Evolutionary conservation across 2,329 filamentous ascomycete genomes (phyloP), one percentile per base, ranked within the genome.

Genomic region (Periconia macrospinosa): DNA sequence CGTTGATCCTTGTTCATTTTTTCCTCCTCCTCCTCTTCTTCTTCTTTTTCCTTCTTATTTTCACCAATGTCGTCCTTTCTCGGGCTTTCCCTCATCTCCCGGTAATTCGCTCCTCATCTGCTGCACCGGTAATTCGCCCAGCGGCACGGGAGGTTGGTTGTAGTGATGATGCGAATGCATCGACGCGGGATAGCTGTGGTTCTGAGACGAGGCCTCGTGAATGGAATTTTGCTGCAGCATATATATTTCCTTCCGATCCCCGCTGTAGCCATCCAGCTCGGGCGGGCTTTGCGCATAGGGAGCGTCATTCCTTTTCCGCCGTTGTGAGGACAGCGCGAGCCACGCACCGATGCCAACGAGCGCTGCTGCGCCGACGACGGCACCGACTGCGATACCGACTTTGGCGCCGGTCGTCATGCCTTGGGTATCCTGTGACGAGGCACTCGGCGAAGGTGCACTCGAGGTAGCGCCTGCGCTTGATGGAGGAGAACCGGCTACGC

Each of bases 331-430:
- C 5, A 45, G 19, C 23, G 43, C 23, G 11, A 40, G 17, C 30
- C 30, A 40, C 1, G 30, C 45, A 2, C 45, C 45, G 15, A 47
- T 40, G n/a, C 45, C 45, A 13, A 47, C 13, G 10, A 47, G 45
- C 20, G 30, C 45, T 15, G 33, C 30, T 15, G 27, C 23, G 13
- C 45, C 45, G 30, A 47, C 30, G n/a, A 41, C 46, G 23, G 46
- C 46, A 14, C 46, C 46, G 37, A 49, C 30, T 15, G 33, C 46
- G 9, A 49, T 49, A 2, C 46, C 46, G 19, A 20, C 46, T 42
- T 49, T 49, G 3, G 37, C 46, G 37, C 35, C 35, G 9, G 46
- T 42, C 7, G 46, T 5, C 2, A 49, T 35, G 41, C 35, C 20
- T 10, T 23, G 18, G 18, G 3, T 44, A 7, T 3, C 6, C 6